Evolutionary conservation across 495 filamentous ascomycete species (phyloP), one percentile per base, ranked within the genome.

Genomic region (Penicillium longicatenatum): DNA sequence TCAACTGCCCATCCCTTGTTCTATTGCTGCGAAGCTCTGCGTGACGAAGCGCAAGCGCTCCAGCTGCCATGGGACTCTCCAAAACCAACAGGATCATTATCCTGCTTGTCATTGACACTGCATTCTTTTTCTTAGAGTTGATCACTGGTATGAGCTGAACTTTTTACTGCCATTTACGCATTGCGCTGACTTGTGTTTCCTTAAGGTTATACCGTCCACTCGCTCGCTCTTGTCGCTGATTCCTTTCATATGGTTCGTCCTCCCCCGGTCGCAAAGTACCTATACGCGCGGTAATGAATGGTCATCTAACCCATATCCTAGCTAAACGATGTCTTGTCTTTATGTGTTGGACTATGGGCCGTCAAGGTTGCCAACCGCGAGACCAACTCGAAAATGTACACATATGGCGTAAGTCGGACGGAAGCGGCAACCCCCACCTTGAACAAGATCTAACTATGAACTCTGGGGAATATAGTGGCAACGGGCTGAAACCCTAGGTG

Each of bases 401-500:
- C 94, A 6, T 98, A 97, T 75, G 94, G 94, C 24, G 90, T 94
- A 74, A 79, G 89, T 75, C 20, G 19, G 12, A 48, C 12, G 11
- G 8, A 2, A 20, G 14, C 30, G 19, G 49, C 49, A 39, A 35
- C 19, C 33, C 37, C 21, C 33, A 30, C n/a, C 7, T 21, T n/a
- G 35, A 8, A 26, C 2, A 35, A 26, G 10, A 42, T 52, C 63
- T 69, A 45, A 72, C 59, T 24, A 22, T 51, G 71, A 52, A 71
- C 70, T 41, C 66, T 77, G 42, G 22, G 1, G 74, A 68, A 53
- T 75, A 26, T 63, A 93, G 81, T 98, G 92, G 91, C 87, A 97
- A 81, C 89, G 95, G 45, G 94, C 94, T n/a, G 94, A 98, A 80
- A 97, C 96, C 17, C 82, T 98, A 8, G 94, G 94, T 68, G 94